These are phyloP conservation scores for Sporothrix phasma DNA, from an alignment of 2,329 filamentous ascomycete species.

Conservation along the genomic window DNA sequence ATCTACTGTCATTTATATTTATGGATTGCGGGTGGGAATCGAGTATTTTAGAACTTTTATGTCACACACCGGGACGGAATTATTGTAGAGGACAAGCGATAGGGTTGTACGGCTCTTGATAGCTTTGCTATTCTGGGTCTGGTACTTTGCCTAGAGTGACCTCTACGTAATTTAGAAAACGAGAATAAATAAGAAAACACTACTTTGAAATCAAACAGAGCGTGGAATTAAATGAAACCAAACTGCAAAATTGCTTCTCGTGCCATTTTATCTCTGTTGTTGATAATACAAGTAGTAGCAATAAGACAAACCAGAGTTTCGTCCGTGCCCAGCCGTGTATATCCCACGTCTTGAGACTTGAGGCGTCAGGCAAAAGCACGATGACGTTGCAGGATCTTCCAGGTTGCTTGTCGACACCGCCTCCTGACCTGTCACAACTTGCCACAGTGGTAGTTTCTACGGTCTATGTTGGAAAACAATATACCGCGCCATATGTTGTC, in stretches of 20 bases:
- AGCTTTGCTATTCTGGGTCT: neutral
- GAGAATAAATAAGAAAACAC: conserved; percentile 3
- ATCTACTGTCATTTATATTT: neutral
- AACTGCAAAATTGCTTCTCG: neutral
- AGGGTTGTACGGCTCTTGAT: no score
- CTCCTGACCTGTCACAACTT: neutral
- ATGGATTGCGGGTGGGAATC: no score
- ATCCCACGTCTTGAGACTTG: neutral
- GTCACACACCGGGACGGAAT: conserved; percentile 9
- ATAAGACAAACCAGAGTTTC: no score
- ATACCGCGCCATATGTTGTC: no score
- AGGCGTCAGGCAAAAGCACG: neutral
- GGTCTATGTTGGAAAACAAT: no score
- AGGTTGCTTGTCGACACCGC: neutral
- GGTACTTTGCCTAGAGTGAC: neutral
- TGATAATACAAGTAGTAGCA: no score
- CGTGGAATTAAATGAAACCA: neutral
- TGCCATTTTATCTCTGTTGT: no score
- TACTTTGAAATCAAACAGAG: neutral
- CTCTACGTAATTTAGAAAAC: no score
- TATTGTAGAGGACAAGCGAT: neutral
- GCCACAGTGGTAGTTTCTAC: no score
- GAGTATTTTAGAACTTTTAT: conserved; percentile 2
- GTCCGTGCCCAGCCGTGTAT: neutral
- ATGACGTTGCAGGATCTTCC: neutral